These are phyloP conservation scores for Pleurozium schreberi DNA, from an alignment of 225 moss, liverwort and hornwort species.

Conservation along the genomic window DNA sequence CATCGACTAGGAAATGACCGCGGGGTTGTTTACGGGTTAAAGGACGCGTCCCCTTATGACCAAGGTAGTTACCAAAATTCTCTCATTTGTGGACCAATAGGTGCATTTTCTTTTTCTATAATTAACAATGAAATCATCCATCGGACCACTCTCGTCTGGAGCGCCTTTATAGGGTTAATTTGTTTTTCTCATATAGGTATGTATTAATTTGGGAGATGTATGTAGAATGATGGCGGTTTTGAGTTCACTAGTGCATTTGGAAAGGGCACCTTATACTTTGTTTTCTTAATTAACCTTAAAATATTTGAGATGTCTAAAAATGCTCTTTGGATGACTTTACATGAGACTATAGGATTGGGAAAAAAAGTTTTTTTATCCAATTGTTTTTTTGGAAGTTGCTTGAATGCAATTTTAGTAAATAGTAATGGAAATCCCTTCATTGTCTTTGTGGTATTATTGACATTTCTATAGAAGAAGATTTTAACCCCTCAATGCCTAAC, in stretches of 20 bases:
- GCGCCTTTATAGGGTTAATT: too few species aligned
- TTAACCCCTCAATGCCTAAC: too few species aligned
- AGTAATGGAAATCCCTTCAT: neutral
- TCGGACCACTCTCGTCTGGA: too few species aligned
- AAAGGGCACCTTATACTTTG: fast-evolving
- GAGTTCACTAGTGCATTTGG: fast-evolving
- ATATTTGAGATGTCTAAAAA: fast-evolving
- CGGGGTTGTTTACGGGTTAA: too few species aligned
- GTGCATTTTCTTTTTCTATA: too few species aligned
- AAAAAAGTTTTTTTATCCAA: neutral
- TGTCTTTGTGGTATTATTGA: neutral
- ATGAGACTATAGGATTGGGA: neutral
- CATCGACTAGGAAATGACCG: too few species aligned
- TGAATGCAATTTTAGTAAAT: neutral
- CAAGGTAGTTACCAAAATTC: too few species aligned
- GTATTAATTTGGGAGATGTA: neutral
- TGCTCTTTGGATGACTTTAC: neutral
- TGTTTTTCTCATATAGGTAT: too few species aligned
- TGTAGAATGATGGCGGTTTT: neutral
- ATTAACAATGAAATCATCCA: too few species aligned
- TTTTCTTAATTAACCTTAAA: neutral
- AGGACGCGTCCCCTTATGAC: too few species aligned
- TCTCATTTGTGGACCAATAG: too few species aligned
- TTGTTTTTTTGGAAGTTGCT: neutral
- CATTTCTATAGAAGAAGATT: neutral